Evolutionary conservation across 2,329 filamentous ascomycete genomes (phyloP).

Genomic region (Mariannaea sp.): DNA sequence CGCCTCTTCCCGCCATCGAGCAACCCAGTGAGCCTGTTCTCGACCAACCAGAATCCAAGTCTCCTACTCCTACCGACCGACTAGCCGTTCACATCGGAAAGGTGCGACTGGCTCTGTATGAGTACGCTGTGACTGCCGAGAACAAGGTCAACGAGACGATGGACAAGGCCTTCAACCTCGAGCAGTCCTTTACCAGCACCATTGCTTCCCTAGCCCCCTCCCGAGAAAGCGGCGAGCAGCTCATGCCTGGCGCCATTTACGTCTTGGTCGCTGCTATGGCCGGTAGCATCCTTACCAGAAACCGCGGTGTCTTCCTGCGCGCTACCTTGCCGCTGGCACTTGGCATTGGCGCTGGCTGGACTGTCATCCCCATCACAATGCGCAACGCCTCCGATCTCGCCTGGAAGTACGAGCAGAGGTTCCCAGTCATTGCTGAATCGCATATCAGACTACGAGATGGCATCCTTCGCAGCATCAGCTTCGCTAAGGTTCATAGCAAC

Average conservation of each 20-base stretch:
- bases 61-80: slow-evolving; percentile 85
- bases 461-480: slow-evolving; percentile 70
- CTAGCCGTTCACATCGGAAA: slow-evolving; percentile 81
- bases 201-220: slow-evolving; percentile 86
- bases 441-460: slow-evolving; percentile 75
- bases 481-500: slow-evolving; percentile 74
- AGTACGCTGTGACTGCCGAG: slow-evolving; percentile 74
- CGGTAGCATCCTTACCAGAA: slow-evolving; percentile 86
- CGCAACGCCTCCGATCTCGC: slow-evolving; percentile 82
- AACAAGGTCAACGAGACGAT: slow-evolving; percentile 82
- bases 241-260: slow-evolving; percentile 90
- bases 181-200: slow-evolving; percentile 88
- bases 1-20: slow-evolving; percentile 37
- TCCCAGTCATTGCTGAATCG: slow-evolving; percentile 80
- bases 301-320: slow-evolving; percentile 83
- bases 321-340: slow-evolving; percentile 77
- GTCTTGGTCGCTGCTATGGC: slow-evolving; percentile 95
- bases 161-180: slow-evolving; percentile 79
- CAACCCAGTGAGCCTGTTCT: slow-evolving; percentile 41
- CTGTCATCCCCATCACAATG: slow-evolving; percentile 87
- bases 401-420: slow-evolving; percentile 92
- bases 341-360: slow-evolving; percentile 81
- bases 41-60: slow-evolving; percentile 44
- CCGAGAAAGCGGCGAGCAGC: slow-evolving; percentile 81
- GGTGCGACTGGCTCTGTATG: slow-evolving; percentile 80